A percentile compares a stretch with the other conserved stretches of the same genome.
Evolutionary conservation across 345 rosid species (phyloP).

Genomic region (Sisymbrium altissimum): DNA sequence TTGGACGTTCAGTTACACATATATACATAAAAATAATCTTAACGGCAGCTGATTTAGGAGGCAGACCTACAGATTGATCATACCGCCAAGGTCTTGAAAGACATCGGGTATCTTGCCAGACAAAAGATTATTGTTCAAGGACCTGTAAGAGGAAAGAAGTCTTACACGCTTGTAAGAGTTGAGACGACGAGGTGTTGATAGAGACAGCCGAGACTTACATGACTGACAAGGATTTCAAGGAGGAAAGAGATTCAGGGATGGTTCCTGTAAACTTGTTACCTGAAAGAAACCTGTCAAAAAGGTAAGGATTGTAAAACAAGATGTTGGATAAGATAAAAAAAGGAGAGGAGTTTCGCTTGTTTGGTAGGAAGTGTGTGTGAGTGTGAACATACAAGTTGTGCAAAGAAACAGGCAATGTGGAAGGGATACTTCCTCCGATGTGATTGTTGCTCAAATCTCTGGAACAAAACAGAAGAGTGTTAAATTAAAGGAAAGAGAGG

Average conservation of each 20-base stretch:
- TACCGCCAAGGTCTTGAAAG: not conserved
- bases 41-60: not conserved
- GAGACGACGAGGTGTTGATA: not conserved
- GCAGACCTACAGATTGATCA: not conserved
- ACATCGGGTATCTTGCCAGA: not conserved
- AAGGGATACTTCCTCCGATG: not conserved
- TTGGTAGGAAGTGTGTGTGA: not conserved
- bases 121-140: not conserved
- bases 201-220: not conserved
- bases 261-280: not conserved
- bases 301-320: not conserved
- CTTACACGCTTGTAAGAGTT: too few relatives aligned
- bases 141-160: not conserved
- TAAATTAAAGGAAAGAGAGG: too few relatives aligned
- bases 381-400: not conserved
- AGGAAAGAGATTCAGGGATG: not conserved
- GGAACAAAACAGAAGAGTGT: not conserved
- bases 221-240: not conserved
- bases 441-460: not conserved
- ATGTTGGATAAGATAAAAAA: not conserved
- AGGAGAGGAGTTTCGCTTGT: not conserved
- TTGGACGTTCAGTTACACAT: not conserved
- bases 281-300: not conserved
- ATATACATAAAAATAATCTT: too few relatives aligned
- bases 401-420: not conserved